phyloP scores from a whole-genome alignment of 495 filamentous ascomycete genomes.

The Aspergillus heteromorphus region DNA sequence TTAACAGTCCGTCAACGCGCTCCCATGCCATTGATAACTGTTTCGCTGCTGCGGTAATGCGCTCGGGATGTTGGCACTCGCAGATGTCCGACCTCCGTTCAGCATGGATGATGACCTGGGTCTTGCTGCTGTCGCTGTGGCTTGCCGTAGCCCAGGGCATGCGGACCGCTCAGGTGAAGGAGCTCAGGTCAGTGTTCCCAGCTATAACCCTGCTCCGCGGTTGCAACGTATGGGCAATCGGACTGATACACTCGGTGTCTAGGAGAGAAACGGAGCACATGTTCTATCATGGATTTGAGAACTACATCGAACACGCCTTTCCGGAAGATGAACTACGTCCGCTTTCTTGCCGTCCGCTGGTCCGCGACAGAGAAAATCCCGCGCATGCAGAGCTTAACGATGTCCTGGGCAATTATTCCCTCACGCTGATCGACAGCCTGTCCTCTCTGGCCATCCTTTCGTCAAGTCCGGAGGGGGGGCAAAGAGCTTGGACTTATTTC shows the following conservation, averaged over 20 bases:
- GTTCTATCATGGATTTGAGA: constrained; percentile 97
- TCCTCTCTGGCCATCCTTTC: constrained; percentile 90
- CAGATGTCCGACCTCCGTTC: constrained; percentile 34
- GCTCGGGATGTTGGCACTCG: constrained; percentile 39
- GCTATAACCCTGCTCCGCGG: background rate
- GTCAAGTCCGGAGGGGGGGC: constrained; percentile 53
- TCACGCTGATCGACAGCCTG: constrained; percentile 91
- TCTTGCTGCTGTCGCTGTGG: constrained; percentile 39
- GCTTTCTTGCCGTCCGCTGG: constrained; percentile 75
- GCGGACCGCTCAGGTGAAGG: constrained; percentile 34
- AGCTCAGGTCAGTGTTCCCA: constrained; percentile 29
- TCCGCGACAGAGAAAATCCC: constrained; percentile 74
- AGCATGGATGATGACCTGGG: constrained; percentile 36
- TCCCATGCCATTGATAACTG: constrained; percentile 27
- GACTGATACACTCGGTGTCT: background rate
- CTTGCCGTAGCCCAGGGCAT: constrained; percentile 35
- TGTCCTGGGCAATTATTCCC: constrained; percentile 91
- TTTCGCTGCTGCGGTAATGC: constrained; percentile 36
- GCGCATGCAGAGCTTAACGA: constrained; percentile 87
- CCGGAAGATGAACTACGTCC: constrained; percentile 95
- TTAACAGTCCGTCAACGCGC: constrained; percentile 1
- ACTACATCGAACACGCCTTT: constrained; percentile 90
- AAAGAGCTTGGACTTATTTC: constrained; percentile 67
- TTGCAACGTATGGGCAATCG: constrained; percentile 5
- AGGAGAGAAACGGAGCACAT: constrained; percentile 79